These are phyloP conservation scores for Ophiostoma novo-ulmi DNA, from an alignment of 2,329 filamentous ascomycete species.

Conservation along the genomic window DNA sequence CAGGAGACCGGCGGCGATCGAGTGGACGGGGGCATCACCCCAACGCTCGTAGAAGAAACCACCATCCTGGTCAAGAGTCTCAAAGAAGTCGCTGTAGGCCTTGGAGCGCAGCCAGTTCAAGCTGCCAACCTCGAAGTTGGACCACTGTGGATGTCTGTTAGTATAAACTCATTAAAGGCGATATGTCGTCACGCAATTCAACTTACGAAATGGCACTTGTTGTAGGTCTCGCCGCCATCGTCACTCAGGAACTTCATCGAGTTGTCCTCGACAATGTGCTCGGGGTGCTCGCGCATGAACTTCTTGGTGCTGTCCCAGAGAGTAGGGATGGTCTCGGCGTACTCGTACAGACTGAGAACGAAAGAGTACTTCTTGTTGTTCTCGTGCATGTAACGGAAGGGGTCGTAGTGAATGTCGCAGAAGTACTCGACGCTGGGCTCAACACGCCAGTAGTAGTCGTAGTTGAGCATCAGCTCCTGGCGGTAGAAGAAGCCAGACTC, in stretches of 20 bases:
- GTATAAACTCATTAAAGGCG: neutral
- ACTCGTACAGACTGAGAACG: constrained; percentile 91
- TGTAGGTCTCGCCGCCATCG: constrained; percentile 86
- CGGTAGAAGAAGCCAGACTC: constrained; percentile 99
- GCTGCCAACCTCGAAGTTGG: constrained; percentile 96
- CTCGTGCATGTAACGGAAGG: constrained; percentile 94
- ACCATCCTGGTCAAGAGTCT: constrained; percentile 78
- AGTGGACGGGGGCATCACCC: constrained; percentile 86
- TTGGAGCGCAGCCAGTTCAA: constrained; percentile 88
- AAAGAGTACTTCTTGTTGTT: constrained; percentile 98
- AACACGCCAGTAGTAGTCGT: constrained; percentile 99
- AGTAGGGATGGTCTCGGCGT: constrained; percentile 90
- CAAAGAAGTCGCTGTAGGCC: constrained; percentile 86
- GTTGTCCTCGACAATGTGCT: constrained; percentile 80
- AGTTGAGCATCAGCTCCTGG: constrained; percentile 86
- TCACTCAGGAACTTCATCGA: constrained; percentile 88
- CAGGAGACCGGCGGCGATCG: constrained; percentile 84
- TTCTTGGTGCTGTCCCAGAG: constrained; percentile 94
- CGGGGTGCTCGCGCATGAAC: constrained; percentile 84
- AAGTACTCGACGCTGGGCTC: constrained; percentile 95
- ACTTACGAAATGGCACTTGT: constrained; percentile 93
- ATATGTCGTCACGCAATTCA: neutral
- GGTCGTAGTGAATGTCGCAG: constrained; percentile 93
- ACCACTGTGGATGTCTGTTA: constrained; percentile 62
- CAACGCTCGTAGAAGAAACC: constrained; percentile 99